Evolutionary conservation across 257 asterid genomes (phyloP), one percentile per base, ranked within the genome.

Genomic region (Salvia splendens): DNA sequence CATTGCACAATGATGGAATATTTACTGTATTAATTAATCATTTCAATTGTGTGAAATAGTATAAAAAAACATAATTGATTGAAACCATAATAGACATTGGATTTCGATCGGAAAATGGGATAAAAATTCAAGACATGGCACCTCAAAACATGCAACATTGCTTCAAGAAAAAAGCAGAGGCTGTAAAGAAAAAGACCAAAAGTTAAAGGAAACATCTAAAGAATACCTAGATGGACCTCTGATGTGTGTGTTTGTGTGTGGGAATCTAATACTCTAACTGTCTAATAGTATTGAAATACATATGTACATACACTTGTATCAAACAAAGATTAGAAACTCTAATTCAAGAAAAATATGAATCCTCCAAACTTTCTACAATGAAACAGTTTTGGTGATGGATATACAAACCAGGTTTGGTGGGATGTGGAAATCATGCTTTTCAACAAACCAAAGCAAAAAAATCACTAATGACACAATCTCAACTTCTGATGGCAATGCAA

Each of bases 351-450:
- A 51, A 50, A 50, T 42, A 67, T 40, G 63, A 73, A 69, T 71
- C 65, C 36, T 12, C 28, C 58, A 40, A 58, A 7, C 32, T 61
- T 42, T 48, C 77, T 51, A 57, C 63, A 67, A 67, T 36, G 51
- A 67, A 42, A 47, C 59, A 61, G 45, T 72, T 54, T 28, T 16
- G 24, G 47, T 48, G 62, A 8, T 6, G 67, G 70, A 77, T 76
- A 60, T 80, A 80, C 84, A 80, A 42, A 61, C 30, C 73, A 67
- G 67, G 67, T 51, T 12, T 50, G 56, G 61, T 62, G 74, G 82
- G 65, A 57, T 66, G 80, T 74, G 64, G 49, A 77, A 47, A 56
- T 75, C 66, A 71, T 66, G 73, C 60, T 8, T 73, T 71, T 58
- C 53, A 30, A 71, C 33, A 33, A 67, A 70, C 69, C 73, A 70